These are phyloP conservation scores for Iris pallida DNA, from an alignment of 116 monocot species.

Conservation along the genomic window DNA sequence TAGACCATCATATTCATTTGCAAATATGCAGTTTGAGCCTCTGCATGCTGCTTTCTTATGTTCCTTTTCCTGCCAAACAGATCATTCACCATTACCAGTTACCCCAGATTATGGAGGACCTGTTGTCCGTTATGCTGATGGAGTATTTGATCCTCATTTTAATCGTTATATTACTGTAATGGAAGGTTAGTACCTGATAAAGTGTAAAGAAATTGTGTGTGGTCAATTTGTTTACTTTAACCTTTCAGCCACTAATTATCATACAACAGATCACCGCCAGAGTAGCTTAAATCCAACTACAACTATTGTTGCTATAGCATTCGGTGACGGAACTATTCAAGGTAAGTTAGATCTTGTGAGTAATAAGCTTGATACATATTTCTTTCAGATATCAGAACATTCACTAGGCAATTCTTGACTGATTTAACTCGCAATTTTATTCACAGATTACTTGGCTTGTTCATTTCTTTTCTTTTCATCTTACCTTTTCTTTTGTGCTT, in stretches of 20 bases:
- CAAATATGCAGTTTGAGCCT: too few species aligned
- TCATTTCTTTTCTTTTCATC: too few species aligned
- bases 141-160: conserved; percentile 63
- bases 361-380: neutral
- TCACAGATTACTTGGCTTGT: too few species aligned
- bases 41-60: too few species aligned
- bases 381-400: too few species aligned
- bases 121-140: conserved; percentile 79
- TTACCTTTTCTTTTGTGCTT: neutral
- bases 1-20: neutral
- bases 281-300: conserved; percentile 71
- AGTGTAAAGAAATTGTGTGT: too few species aligned
- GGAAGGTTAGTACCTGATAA: conserved; percentile 52
- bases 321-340: conserved; percentile 32
- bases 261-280: conserved; percentile 49
- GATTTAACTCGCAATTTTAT: too few species aligned
- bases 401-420: too few species aligned
- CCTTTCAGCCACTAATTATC: conserved; percentile 2
- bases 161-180: conserved; percentile 81
- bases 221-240: too few species aligned
- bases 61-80: conserved; percentile 13
- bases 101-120: conserved; percentile 85
- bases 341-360: conserved; percentile 31
- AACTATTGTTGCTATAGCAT: conserved; percentile 53
- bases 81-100: conserved; percentile 42